Conservation (phyloP, 139 green algal species). For the Trebouxia sp. region DNA sequence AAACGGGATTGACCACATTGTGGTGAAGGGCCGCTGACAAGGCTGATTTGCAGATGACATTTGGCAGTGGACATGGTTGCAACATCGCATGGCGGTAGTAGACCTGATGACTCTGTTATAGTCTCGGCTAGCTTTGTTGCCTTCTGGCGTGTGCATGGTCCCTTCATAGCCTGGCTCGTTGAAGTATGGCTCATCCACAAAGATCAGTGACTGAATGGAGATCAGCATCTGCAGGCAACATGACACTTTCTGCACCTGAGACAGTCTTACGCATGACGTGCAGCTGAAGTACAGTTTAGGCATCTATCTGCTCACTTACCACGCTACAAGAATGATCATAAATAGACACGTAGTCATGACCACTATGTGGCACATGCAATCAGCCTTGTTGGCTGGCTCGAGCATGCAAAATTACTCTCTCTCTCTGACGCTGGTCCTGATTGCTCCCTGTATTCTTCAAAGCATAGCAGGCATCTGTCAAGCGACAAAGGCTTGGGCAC, state of each 20-base stretch:
- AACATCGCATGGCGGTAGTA: background rate
- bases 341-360: too few relatives aligned
- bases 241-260: background rate
- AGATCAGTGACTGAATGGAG: conserved; percentile 47
- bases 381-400: too few relatives aligned
- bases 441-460: too few relatives aligned
- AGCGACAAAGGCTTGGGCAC: too few relatives aligned
- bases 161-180: conserved; percentile 42
- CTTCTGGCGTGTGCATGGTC: conserved; percentile 22
- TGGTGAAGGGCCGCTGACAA: background rate
- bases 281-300: too few relatives aligned
- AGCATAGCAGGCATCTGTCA: conserved; percentile 53
- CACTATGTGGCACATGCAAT: too few relatives aligned
- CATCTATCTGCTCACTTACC: too few relatives aligned
- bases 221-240: conserved; percentile 42
- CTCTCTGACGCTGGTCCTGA: too few relatives aligned
- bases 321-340: too few relatives aligned
- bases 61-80: background rate
- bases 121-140: background rate
- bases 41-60: background rate
- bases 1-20: too few relatives aligned
- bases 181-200: conserved; percentile 57
- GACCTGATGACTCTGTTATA: conserved; percentile 39
- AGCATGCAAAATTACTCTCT: too few relatives aligned
- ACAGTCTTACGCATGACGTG: too few relatives aligned